A percentile compares a stretch with the other conserved stretches of the same genome.
phyloP scores from a whole-genome alignment of 2,329 filamentous ascomycete genomes.

The Colletotrichum magnum region DNA sequence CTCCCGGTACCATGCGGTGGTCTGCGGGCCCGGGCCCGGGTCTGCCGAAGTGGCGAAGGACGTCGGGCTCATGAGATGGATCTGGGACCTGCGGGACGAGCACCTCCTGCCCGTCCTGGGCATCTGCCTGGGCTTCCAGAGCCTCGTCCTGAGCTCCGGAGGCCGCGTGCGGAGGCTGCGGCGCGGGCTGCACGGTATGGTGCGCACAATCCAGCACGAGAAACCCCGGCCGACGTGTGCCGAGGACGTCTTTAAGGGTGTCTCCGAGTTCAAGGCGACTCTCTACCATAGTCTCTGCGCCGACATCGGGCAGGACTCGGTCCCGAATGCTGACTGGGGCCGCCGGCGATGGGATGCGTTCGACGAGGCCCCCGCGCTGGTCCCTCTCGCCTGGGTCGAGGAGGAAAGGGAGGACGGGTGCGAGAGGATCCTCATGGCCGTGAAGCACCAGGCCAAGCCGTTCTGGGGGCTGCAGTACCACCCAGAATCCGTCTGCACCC shows the following conservation, averaged over 20 bases:
- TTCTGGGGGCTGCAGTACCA: constrained; percentile 94
- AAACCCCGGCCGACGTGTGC: constrained; percentile 38
- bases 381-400: constrained; percentile 75
- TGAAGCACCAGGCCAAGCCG: constrained; percentile 76
- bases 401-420: constrained; percentile 54
- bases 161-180: constrained; percentile 75
- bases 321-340: constrained; percentile 54
- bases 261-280: constrained; percentile 76
- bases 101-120: constrained; percentile 83
- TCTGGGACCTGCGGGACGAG: constrained; percentile 77
- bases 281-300: constrained; percentile 80
- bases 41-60: constrained; percentile 80
- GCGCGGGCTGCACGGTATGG: constrained; percentile 87
- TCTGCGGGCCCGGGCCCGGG: constrained; percentile 92
- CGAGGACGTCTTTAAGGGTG: constrained; percentile 75
- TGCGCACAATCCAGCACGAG: constrained; percentile 75
- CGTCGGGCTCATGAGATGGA: constrained; percentile 82
- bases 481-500: constrained; percentile 90
- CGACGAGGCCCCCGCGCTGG: constrained; percentile 55
- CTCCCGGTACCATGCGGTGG: constrained; percentile 81
- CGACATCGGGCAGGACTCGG: constrained; percentile 64
- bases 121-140: constrained; percentile 92
- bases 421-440: constrained; percentile 81
- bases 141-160: constrained; percentile 78
- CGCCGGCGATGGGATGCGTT: constrained; percentile 57